Conservation (phyloP, 208 protist genomes). For the Crithidia fasciculata region DNA sequence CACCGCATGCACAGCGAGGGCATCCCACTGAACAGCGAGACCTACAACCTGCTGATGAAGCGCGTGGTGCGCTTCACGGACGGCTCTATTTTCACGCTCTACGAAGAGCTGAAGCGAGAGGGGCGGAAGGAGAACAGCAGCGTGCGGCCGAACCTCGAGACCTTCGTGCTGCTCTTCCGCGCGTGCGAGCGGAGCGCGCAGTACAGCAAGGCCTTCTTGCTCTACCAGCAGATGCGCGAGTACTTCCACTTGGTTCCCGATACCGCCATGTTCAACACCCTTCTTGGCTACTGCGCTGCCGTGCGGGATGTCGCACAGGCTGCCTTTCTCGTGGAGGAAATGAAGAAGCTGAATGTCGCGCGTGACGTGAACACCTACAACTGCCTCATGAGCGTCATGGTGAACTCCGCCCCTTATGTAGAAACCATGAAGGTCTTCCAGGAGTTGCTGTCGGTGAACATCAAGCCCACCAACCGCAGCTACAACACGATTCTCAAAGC, state of each 20-base stretch:
- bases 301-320: slow-evolving; percentile 88
- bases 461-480: slow-evolving; percentile 76
- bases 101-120: slow-evolving; percentile 87
- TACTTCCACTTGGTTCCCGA: slow-evolving; percentile 80
- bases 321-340: slow-evolving; percentile 89
- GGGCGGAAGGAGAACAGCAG: slow-evolving; percentile 61
- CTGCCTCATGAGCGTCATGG: slow-evolving; percentile 90
- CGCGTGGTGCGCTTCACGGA: slow-evolving; percentile 80
- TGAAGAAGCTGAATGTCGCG: slow-evolving; percentile 72
- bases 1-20: slow-evolving; percentile 84
- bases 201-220: slow-evolving; percentile 82
- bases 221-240: slow-evolving; percentile 88
- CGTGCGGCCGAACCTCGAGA: slow-evolving; percentile 79
- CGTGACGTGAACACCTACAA: slow-evolving; percentile 92
- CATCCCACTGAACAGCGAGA: slow-evolving; percentile 87
- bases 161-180: slow-evolving; percentile 84
- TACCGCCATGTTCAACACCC: slow-evolving; percentile 83
- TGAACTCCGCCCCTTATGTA: slow-evolving; percentile 80
- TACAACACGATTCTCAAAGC: slow-evolving; percentile 91
- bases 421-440: slow-evolving; percentile 83
- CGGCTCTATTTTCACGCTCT: slow-evolving; percentile 79
- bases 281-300: slow-evolving; percentile 90
- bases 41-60: slow-evolving; percentile 92
- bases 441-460: slow-evolving; percentile 57
- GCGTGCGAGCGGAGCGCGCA: slow-evolving; percentile 85